Conservation (phyloP, 2,329 filamentous ascomycete species). For the Domatiomyces globalis region DNA sequence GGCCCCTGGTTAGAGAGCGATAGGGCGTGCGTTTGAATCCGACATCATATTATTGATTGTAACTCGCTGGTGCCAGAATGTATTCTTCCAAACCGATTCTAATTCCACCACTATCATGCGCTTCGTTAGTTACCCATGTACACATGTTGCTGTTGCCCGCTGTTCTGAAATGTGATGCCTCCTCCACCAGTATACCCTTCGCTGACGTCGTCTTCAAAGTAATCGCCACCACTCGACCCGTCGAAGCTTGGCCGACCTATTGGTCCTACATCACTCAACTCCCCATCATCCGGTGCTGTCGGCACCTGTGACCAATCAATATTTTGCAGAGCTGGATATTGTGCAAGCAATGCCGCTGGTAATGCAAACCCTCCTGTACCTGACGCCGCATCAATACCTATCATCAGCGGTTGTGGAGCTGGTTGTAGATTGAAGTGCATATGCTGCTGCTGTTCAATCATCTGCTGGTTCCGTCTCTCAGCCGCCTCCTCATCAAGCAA, state of each 20-base stretch:
- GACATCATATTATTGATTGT: neutral
- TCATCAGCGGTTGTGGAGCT: slow-evolving; percentile 42
- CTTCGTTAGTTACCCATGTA: neutral
- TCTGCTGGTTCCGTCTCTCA: slow-evolving; percentile 61
- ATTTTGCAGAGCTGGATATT: slow-evolving; percentile 84
- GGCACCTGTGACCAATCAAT: slow-evolving; percentile 73
- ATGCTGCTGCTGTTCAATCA: slow-evolving; percentile 54
- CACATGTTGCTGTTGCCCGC: neutral
- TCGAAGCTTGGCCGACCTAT: slow-evolving; percentile 72
- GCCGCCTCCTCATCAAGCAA: slow-evolving; percentile 84
- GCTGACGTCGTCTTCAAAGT: slow-evolving; percentile 48
- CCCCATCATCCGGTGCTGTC: slow-evolving; percentile 46
- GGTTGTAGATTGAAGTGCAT: slow-evolving; percentile 41
- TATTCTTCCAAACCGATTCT: neutral
- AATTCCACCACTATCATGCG: neutral
- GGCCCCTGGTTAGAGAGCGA: too few relatives aligned
- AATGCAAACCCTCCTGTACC: slow-evolving; percentile 50
- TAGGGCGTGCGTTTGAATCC: neutral
- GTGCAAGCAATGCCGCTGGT: slow-evolving; percentile 75
- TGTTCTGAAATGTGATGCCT: slow-evolving; percentile 7
- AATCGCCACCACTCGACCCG: slow-evolving; percentile 51
- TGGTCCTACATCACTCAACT: slow-evolving; percentile 45
- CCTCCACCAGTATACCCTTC: slow-evolving; percentile 22
- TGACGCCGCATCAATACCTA: slow-evolving; percentile 45
- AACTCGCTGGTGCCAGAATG: neutral